Base-by-base conservation (phyloP, 1,284 basidiomycete genomes). In the Trichosporon sp. region DNA sequence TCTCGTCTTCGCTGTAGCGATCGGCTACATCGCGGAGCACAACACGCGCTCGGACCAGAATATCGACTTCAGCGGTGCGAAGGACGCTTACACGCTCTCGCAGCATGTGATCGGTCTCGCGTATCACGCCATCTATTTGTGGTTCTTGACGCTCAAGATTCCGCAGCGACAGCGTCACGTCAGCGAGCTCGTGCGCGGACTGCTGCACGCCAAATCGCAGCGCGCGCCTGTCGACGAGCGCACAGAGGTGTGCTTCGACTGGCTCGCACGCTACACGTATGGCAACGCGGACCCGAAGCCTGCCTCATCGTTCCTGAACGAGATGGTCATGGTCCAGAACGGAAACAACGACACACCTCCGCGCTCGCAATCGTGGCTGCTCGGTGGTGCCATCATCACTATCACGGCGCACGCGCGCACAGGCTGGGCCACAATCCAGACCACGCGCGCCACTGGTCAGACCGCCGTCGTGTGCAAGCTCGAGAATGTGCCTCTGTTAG, bases 221-320 rank as follows among this genome's bases (percentile, higher is more conserved):
- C 89, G 89, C 67, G 85, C 86, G 3, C 86, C 89, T 54, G 86
- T 97, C 1, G 95, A 98, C 79, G 94, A 94, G 76, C 91, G 92
- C 64, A 94, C 94, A 0, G 94, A 98, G 82, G 96, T 98, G 26
- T 97, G 94, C 81, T 96, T 99, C 79, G 97, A 99, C 83, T 99
- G 96, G 92, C 87, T 99, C 6, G 92, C 94, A 19, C 88, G 97
- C 16, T 98, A 97, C 81, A 92, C 96, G 0, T 98, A 96, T 79
- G 93, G 92, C 26, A 96, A 92, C 76, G 94, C 94, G 12, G 94
- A 98, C 79, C 93, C 96, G 0, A 90, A 93, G 66, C 94, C 96
- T 0, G 90, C 92, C 0, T 88, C 87, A 54, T 95, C 93, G 1
- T 88, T 92, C 73, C 87, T 98, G 71, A 89, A 88, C 76, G 91